phyloP scores from a whole-genome alignment of 208 protist genomes.

The Trypanosoma theileri region DNA sequence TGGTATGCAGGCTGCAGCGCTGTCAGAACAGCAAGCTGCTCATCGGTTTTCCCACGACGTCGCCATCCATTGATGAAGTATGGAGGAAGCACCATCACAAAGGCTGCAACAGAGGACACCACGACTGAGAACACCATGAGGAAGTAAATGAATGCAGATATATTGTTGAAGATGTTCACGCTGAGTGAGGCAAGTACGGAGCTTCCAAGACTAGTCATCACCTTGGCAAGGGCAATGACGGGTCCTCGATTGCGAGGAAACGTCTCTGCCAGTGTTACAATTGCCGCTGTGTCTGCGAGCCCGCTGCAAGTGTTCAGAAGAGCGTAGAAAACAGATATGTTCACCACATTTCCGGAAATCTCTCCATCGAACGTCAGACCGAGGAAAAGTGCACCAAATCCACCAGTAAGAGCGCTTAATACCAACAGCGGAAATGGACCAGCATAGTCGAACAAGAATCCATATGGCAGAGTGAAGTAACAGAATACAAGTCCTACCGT shows the following conservation, averaged over 20 bases:
- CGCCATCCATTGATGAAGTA: conserved; percentile 71
- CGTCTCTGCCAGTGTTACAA: conserved; percentile 54
- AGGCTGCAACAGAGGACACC: conserved; percentile 42
- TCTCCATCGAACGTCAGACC: conserved; percentile 37
- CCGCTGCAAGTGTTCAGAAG: conserved; percentile 55
- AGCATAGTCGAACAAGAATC: conserved; percentile 54
- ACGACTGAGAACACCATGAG: conserved; percentile 43
- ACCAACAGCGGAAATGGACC: conserved; percentile 49
- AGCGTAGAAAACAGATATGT: conserved; percentile 60
- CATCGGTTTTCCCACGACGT: conserved; percentile 40
- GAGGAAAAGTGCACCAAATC: conserved; percentile 45
- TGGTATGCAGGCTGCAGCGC: conserved; percentile 41
- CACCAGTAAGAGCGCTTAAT: conserved; percentile 30
- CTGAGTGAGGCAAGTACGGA: conserved; percentile 49
- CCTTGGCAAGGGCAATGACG: conserved; percentile 65
- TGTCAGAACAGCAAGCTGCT: conserved; percentile 38
- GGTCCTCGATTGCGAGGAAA: conserved; percentile 73
- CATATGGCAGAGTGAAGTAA: conserved; percentile 67
- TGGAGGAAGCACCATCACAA: conserved; percentile 54
- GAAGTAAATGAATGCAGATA: conserved; percentile 58
- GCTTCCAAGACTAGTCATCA: conserved; percentile 72
- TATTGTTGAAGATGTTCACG: conserved; percentile 49
- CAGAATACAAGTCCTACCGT: conserved; percentile 74
- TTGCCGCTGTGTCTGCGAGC: conserved; percentile 47
- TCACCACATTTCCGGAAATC: conserved; percentile 51